A percentile compares a stretch with the other conserved stretches of the same genome.
phyloP scores from a whole-genome alignment of 129 eudicot genomes.

The Cynara cardunculus region DNA sequence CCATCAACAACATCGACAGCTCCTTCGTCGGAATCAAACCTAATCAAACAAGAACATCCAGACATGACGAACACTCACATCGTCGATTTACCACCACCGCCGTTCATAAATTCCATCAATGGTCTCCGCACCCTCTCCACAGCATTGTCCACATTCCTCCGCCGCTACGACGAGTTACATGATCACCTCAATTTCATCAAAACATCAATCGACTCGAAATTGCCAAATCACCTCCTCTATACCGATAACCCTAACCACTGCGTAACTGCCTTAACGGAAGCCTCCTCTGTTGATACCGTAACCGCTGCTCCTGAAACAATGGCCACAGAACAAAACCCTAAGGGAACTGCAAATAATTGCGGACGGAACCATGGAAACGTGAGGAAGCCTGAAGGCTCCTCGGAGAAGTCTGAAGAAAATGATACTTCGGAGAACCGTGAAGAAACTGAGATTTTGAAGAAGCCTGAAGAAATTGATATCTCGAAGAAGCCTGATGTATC shows the following conservation, averaged over 20 bases:
- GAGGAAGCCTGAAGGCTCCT: not conserved
- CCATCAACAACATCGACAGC: not conserved
- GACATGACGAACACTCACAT: conserved; percentile 1
- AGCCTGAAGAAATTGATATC: not conserved
- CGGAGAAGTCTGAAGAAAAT: not conserved
- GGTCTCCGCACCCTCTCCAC: conserved; percentile 46
- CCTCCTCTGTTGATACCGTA: not conserved
- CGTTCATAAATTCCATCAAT: conserved; percentile 10
- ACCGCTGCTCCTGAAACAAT: not conserved
- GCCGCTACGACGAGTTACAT: conserved; percentile 51
- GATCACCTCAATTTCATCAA: conserved; percentile 41
- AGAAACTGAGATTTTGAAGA: not conserved
- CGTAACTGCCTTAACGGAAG: not conserved
- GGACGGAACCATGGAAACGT: not conserved
- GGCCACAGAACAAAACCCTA: conserved; percentile 13
- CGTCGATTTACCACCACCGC: conserved; percentile 20
- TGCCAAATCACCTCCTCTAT: conserved; percentile 16
- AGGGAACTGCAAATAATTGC: not conserved
- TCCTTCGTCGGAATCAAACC: not conserved
- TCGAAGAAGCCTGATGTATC: conserved; percentile 5
- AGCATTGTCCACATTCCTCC: conserved; percentile 47
- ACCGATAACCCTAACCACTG: conserved; percentile 4
- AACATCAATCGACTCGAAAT: conserved; percentile 29
- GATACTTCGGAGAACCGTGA: not conserved
- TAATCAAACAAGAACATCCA: conserved; percentile 9